Evolutionary conservation across 495 filamentous ascomycete species (phyloP).

Genomic region (Immersiella caudata): DNA sequence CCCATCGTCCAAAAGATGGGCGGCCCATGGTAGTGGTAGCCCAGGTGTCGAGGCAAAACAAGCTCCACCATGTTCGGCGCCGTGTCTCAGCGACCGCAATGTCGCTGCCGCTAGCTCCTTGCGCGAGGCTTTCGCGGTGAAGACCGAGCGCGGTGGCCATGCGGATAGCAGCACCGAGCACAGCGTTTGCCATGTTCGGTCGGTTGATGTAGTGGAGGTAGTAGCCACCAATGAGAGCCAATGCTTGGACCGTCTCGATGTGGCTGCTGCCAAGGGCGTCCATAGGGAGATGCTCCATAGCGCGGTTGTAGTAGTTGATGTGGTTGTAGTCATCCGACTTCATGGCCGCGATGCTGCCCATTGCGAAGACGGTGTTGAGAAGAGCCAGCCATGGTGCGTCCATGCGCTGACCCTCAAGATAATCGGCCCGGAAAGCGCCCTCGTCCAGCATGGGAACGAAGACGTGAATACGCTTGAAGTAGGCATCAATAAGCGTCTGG

Average conservation of each 20-base stretch:
- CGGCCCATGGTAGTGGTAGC: slow-evolving; percentile 75
- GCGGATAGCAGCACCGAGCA: slow-evolving; percentile 66
- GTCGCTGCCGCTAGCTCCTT: slow-evolving; percentile 54
- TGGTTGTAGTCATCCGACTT: slow-evolving; percentile 73
- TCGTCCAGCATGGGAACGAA: slow-evolving; percentile 80
- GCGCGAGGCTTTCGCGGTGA: slow-evolving; percentile 68
- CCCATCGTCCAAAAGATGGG: slow-evolving; percentile 74
- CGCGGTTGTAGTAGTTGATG: slow-evolving; percentile 70
- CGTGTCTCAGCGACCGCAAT: slow-evolving; percentile 63
- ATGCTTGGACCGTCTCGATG: slow-evolving; percentile 70
- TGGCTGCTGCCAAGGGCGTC: slow-evolving; percentile 70
- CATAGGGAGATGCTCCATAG: slow-evolving; percentile 68
- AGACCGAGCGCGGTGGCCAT: slow-evolving; percentile 75
- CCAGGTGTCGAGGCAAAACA: slow-evolving; percentile 82
- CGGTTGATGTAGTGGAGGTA: slow-evolving; percentile 81
- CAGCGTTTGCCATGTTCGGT: slow-evolving; percentile 72
- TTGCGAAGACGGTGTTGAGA: slow-evolving; percentile 79
- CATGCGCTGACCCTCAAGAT: slow-evolving; percentile 64
- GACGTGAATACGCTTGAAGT: slow-evolving; percentile 75
- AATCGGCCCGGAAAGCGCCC: slow-evolving; percentile 70
- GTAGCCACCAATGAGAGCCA: slow-evolving; percentile 73
- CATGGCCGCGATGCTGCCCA: slow-evolving; percentile 72
- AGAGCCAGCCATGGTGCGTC: slow-evolving; percentile 76
- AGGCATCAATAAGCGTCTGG: slow-evolving; percentile 70
- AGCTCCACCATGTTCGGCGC: slow-evolving; percentile 76